Percentiles rank a stretch among this genome's conserved stretches.
Evolutionary conservation across 805 yeast species (phyloP).

Genomic region (Metschnikowia vanudenii): DNA sequence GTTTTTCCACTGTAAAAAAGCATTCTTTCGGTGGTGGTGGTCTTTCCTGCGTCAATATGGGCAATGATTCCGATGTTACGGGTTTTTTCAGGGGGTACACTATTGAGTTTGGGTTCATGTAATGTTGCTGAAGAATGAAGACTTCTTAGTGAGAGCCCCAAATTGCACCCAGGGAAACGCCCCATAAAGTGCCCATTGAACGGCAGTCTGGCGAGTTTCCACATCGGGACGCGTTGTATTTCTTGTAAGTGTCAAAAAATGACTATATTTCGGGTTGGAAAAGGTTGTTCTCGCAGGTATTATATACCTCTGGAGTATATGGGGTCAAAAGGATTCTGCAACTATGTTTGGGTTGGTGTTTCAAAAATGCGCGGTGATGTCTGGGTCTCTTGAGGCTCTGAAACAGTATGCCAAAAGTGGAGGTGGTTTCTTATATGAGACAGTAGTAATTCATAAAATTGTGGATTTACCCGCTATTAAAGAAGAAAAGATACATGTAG

Average conservation of each 20-base stretch:
- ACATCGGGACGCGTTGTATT: not conserved
- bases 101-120: conserved; percentile 23
- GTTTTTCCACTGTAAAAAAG: conserved; percentile 85
- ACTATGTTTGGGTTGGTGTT: too few relatives aligned
- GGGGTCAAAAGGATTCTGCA: too few relatives aligned
- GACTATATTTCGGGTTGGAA: not conserved
- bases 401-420: too few relatives aligned
- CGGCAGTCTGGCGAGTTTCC: not conserved
- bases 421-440: too few relatives aligned
- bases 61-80: conserved; percentile 96
- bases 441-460: too few relatives aligned
- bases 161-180: not conserved
- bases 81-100: conserved; percentile 37
- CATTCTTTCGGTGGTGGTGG: conserved; percentile 96
- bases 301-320: too few relatives aligned
- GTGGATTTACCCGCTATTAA: too few relatives aligned
- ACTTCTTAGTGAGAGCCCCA: not conserved
- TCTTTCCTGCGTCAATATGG: conserved; percentile 98
- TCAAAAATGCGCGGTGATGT: not conserved
- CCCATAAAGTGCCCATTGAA: not conserved
- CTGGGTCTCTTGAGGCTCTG: not conserved
- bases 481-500: too few relatives aligned
- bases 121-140: conserved; percentile 1
- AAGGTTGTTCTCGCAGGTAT: not conserved
- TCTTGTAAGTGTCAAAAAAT: not conserved